Percentiles rank a stretch among this genome's conserved stretches.
phyloP scores from a whole-genome alignment of 257 asterid species.

The Asclepias syriaca region DNA sequence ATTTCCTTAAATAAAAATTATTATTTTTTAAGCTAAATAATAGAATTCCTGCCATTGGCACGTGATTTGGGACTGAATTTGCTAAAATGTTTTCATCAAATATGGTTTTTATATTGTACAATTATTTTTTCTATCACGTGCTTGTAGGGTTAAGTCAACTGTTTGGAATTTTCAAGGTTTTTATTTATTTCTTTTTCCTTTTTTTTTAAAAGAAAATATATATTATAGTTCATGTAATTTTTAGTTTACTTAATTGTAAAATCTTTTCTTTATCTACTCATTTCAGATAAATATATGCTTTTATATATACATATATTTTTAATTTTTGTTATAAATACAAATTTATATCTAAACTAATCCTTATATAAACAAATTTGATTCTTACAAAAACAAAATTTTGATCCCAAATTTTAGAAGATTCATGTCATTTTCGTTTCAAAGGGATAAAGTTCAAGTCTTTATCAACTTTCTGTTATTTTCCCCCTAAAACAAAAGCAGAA shows the following conservation, averaged over 20 bases:
- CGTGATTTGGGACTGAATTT: conserved; percentile 46
- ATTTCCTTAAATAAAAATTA: conserved; percentile 16
- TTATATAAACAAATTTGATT: no score
- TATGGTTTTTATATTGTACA: neutral
- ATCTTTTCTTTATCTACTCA: neutral
- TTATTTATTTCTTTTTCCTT: no score
- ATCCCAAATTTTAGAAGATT: no score
- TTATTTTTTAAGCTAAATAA: conserved; percentile 19
- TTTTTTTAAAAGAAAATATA: no score
- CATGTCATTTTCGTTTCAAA: neutral
- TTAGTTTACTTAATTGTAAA: neutral
- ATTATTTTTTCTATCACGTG: conserved; percentile 13
- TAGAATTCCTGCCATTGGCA: conserved; percentile 41
- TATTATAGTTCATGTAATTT: neutral
- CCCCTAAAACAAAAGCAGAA: neutral
- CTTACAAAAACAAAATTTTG: no score
- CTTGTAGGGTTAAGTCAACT: conserved; percentile 12
- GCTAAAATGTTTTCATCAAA: conserved; percentile 17
- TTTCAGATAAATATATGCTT: no score
- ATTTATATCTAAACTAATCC: no score
- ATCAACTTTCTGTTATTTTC: neutral
- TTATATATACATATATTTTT: no score
- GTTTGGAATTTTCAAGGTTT: neutral
- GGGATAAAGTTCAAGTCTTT: neutral
- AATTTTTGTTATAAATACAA: no score